Conservation (phyloP, 192 early-diverging fungal genomes). For the Umbelopsis sp. region DNA sequence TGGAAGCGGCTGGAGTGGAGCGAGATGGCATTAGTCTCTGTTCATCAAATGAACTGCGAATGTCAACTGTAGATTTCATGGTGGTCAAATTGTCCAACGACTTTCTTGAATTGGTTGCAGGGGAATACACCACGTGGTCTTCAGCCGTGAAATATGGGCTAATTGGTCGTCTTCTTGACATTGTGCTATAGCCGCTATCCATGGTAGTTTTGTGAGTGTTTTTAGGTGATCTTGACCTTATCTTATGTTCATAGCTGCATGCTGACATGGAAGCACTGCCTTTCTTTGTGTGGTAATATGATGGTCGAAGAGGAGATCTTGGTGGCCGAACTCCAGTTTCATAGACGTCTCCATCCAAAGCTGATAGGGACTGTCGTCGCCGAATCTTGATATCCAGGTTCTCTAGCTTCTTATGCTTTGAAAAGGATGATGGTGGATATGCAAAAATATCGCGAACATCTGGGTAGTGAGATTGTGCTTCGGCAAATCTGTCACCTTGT, state of each 20-base stretch:
- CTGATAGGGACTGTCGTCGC: neutral
- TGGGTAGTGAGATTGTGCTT: slow-evolving; percentile 14
- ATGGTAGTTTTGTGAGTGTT: neutral
- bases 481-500: slow-evolving; percentile 11
- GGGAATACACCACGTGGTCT: neutral
- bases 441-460: slow-evolving; percentile 17
- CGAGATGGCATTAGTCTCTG: neutral
- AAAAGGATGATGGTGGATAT: neutral
- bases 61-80: neutral
- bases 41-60: slow-evolving; percentile 7
- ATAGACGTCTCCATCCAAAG: slow-evolving; percentile 8
- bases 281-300: neutral
- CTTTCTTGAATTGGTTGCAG: neutral
- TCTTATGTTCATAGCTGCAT: neutral
- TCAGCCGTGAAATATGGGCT: neutral
- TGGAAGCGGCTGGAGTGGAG: slow-evolving; percentile 3
- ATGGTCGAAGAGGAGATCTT: slow-evolving; percentile 2
- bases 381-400: neutral
- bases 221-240: neutral
- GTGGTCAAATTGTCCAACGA: neutral
- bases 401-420: neutral
- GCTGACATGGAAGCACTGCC: neutral
- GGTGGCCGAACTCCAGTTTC: slow-evolving; percentile 1
- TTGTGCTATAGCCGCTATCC: slow-evolving; percentile 18
- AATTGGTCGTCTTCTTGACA: neutral